Conservation (phyloP, 2,329 filamentous ascomycete genomes). For the Elsinoe batatas region DNA sequence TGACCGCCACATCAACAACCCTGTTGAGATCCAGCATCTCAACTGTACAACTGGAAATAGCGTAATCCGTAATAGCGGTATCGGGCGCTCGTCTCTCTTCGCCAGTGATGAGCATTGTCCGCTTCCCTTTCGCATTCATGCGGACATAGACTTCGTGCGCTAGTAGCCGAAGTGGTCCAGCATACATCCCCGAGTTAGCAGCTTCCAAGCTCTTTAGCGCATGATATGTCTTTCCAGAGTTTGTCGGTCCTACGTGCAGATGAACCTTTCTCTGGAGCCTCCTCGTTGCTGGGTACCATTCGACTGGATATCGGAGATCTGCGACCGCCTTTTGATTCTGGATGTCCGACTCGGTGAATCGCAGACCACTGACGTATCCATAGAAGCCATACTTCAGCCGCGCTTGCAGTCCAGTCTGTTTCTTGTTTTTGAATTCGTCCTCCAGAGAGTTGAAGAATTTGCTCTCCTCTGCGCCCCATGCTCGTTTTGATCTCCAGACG, state of each 20-base stretch:
- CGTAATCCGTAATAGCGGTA: conserved; percentile 37
- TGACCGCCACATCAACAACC: conserved; percentile 79
- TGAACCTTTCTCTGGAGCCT: conserved; percentile 73
- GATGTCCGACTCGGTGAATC: conserved; percentile 48
- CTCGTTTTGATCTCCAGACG: conserved; percentile 10
- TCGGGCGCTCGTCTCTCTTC: conserved; percentile 62
- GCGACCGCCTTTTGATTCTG: conserved; percentile 55
- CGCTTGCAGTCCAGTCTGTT: conserved; percentile 23
- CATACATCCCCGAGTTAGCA: conserved; percentile 71
- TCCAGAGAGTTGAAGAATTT: conserved; percentile 7
- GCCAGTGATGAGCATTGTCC: conserved; percentile 76
- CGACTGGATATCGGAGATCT: conserved; percentile 79
- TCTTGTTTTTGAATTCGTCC: conserved; percentile 15
- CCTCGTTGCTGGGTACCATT: conserved; percentile 85
- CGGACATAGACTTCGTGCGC: conserved; percentile 94
- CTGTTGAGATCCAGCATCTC: conserved; percentile 64
- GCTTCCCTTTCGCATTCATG: conserved; percentile 64
- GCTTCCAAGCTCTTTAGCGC: conserved; percentile 76
- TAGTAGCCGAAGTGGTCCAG: conserved; percentile 76
- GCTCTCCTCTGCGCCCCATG: neutral
- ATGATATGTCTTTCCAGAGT: conserved; percentile 96
- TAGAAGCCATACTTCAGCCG: conserved; percentile 57
- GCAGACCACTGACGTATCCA: conserved; percentile 49
- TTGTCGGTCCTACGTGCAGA: conserved; percentile 91
- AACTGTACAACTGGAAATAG: conserved; percentile 77